These are phyloP conservation scores for Phenoliferia sp. DNA, from an alignment of 1,284 basidiomycete genomes.

Conservation along the genomic window DNA sequence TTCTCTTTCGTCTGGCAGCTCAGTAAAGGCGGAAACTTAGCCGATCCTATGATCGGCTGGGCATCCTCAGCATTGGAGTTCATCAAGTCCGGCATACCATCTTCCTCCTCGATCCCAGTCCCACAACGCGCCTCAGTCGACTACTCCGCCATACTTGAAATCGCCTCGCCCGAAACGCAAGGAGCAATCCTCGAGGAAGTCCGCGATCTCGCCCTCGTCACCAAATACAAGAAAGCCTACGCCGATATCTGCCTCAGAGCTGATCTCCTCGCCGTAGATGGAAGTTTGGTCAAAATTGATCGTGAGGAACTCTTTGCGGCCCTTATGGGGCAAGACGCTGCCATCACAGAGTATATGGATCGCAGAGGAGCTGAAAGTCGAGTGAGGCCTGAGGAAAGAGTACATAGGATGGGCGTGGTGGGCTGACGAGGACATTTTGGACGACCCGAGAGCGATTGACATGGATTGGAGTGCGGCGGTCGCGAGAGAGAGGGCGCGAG, in stretches of 20 bases:
- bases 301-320: conserved; percentile 10
- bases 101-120: background rate
- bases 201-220: conserved; percentile 17
- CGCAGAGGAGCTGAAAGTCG: too few species aligned
- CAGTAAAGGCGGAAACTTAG: conserved; percentile 4
- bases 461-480: too few species aligned
- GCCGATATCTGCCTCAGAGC: conserved; percentile 21
- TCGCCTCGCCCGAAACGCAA: background rate
- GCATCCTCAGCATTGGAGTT: background rate
- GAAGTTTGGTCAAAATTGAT: background rate
- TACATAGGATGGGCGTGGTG: too few species aligned
- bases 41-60: background rate
- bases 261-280: conserved; percentile 14
- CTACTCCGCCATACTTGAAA: conserved; percentile 1
- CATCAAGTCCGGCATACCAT: background rate
- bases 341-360: too few species aligned
- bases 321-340: too few species aligned
- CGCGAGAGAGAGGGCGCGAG: too few species aligned
- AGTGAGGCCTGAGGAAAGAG: too few species aligned
- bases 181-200: conserved; percentile 13
- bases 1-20: background rate
- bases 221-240: conserved; percentile 12
- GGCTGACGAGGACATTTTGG: too few species aligned
- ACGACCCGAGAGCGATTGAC: too few species aligned
- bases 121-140: background rate